Base-by-base conservation (phyloP, 2,329 filamentous ascomycete species). In the Colletotrichum sp. region DNA sequence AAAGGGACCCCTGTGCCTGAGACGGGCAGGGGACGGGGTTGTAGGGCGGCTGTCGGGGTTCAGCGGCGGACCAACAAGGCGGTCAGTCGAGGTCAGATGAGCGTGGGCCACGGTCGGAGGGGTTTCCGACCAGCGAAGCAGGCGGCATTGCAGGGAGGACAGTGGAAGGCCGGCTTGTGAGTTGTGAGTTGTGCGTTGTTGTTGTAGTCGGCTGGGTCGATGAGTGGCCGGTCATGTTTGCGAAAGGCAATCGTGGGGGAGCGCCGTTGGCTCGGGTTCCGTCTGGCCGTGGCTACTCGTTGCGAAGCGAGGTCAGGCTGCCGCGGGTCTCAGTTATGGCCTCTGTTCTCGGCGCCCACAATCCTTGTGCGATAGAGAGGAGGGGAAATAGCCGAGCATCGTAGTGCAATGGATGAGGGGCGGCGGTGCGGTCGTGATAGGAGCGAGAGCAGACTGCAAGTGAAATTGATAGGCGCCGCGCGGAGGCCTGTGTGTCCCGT, bases 71-170 rank as follows among this genome's bases (percentile, higher is more conserved):
- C 55, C 57, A 65, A 63, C 44, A 71, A 73, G 73, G 73, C 70
- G 73, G 73, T 75, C 73, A 73, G 70, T 73, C 48, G 57, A 75
- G 73, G 64, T 75, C 73, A 75, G 73, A 75, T 73, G 73, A 73
- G 70, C 73, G 39, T 48, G 39, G 39, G 39, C 57, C 62, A 59
- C 36, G 70, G 70, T 24, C 70, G 59, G 70, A 75, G 70, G 70
- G 64, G 64, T 32, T 64, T 68, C 30, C 63, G 70, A 32, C 64
- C 64, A 44, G 59, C 57, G 28, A 55, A 34, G 32, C 26, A 52
- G 64, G 73, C 69, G 39, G 63, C 57, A 24, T 75, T 55, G 12
- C 69, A 63, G 30, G 57, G 36, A 44, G 68, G 52, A 28, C 44
- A 52, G 28, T 55, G 24, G 18, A 30, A 28, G 30, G 68, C 39